phyloP scores from a whole-genome alignment of 2,329 filamentous ascomycete genomes.

The Aspergillus caelatus region DNA sequence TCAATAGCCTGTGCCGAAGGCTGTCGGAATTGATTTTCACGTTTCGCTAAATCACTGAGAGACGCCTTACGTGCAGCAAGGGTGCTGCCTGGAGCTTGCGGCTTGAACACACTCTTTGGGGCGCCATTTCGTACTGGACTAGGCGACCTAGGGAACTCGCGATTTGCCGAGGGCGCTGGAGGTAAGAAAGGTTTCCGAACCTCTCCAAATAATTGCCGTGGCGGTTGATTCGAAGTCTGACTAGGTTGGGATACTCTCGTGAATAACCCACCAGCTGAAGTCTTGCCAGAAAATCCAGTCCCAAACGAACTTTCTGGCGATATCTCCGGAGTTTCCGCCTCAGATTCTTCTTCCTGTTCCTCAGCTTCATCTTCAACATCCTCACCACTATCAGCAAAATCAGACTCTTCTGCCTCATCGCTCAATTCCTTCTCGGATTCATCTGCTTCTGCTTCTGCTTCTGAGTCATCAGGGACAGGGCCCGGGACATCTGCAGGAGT shows the following conservation, averaged over 20 bases:
- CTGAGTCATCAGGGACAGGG: conserved; percentile 40
- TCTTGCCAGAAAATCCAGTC: conserved; percentile 34
- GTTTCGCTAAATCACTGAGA: conserved; percentile 36
- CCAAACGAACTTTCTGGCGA: conserved; percentile 51
- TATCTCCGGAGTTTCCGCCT: conserved; percentile 37
- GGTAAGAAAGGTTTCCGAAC: conserved; percentile 44
- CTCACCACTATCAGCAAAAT: conserved; percentile 35
- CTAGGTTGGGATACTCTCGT: conserved; percentile 37
- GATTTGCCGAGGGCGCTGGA: conserved; percentile 31
- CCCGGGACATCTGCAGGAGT: conserved; percentile 26
- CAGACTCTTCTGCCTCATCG: conserved; percentile 34
- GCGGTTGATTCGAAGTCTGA: conserved; percentile 25
- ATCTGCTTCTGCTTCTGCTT: conserved; percentile 38
- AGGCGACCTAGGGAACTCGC: conserved; percentile 47
- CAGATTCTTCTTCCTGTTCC: conserved; percentile 28
- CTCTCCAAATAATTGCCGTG: conserved; percentile 48
- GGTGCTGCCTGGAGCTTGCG: conserved; percentile 39
- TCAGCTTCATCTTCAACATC: conserved; percentile 12
- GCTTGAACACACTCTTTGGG: conserved; percentile 32
- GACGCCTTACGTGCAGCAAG: conserved; percentile 45
- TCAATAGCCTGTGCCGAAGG: conserved; percentile 27
- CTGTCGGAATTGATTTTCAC: conserved; percentile 27
- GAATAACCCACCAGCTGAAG: conserved; percentile 45
- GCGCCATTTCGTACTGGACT: conserved; percentile 46
- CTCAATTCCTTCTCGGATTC: conserved; percentile 31